phyloP scores from a whole-genome alignment of 768 basidiomycete genomes.

The Agrocybe praecox region DNA sequence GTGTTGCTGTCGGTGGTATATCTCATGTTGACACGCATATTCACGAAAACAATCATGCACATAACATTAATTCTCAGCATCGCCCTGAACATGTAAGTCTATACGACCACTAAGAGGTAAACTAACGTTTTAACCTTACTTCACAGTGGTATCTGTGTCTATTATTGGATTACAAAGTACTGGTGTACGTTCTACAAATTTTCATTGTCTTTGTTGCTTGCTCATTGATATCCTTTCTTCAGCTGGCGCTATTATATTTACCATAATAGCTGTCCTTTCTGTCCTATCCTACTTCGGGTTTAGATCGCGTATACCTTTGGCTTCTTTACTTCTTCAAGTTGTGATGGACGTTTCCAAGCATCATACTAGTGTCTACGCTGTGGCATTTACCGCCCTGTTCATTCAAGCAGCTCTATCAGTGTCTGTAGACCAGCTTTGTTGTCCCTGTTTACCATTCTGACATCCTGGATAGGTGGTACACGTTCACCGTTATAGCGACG shows the following conservation, averaged over 20 bases:
- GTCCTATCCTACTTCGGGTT: constrained; percentile 76
- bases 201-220: not conserved
- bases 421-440: constrained; percentile 38
- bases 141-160: constrained; percentile 67
- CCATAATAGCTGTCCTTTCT: constrained; percentile 76
- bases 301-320: constrained; percentile 74
- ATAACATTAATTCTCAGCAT: constrained; percentile 69
- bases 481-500: constrained; percentile 78
- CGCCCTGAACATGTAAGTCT: constrained; percentile 60
- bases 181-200: constrained; percentile 50
- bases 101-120: constrained; percentile 1
- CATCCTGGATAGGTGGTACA: constrained; percentile 59
- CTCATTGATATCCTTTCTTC: not conserved
- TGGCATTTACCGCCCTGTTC: constrained; percentile 71
- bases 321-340: constrained; percentile 76
- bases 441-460: not conserved
- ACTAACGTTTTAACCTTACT: not conserved
- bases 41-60: constrained; percentile 79
- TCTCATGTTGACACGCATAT: constrained; percentile 69
- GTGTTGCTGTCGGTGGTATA: constrained; percentile 67
- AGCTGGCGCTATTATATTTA: constrained; percentile 87
- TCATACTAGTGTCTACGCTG: constrained; percentile 78
- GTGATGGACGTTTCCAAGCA: constrained; percentile 87
- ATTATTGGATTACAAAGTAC: constrained; percentile 74
- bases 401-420: constrained; percentile 72